These are phyloP conservation scores for Boletellus sp. DNA, from an alignment of 1,284 basidiomycete species.

Conservation along the genomic window DNA sequence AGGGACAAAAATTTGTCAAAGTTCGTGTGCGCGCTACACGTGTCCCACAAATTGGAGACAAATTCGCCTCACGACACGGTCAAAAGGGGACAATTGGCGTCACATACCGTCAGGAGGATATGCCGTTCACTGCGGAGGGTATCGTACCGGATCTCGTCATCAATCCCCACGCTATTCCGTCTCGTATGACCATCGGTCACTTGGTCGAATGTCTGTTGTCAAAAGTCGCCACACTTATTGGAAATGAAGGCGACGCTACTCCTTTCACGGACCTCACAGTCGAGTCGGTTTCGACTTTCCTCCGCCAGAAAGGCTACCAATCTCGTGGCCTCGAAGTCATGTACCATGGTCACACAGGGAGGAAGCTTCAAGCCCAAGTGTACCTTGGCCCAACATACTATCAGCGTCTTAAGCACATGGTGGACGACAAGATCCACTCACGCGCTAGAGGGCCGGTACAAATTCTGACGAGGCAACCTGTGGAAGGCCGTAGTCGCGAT, in stretches of 20 bases:
- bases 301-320: conserved; percentile 87
- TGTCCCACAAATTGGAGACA: conserved; percentile 97
- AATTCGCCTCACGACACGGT: conserved; percentile 98
- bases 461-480: conserved; percentile 95
- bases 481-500: conserved; percentile 98
- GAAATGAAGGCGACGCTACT: conserved; percentile 96
- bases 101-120: conserved; percentile 98
- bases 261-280: conserved; percentile 98
- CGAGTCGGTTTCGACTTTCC: conserved; percentile 84
- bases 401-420: conserved; percentile 99
- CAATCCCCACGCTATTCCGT: conserved; percentile 99
- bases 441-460: conserved; percentile 96
- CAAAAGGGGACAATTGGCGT: conserved; percentile 99
- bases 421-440: conserved; percentile 99
- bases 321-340: conserved; percentile 96
- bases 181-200: conserved; percentile 99
- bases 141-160: conserved; percentile 97
- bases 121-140: conserved; percentile 97
- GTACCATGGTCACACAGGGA: conserved; percentile 98
- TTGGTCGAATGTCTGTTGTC: conserved; percentile 97
- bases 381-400: conserved; percentile 99
- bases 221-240: conserved; percentile 94
- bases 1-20: conserved; percentile 98
- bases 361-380: conserved; percentile 95
- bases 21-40: conserved; percentile 94